Evolutionary conservation across 108 stramenopile species (phyloP), one percentile per base, ranked within the genome.

Genomic region (Conticribra weissflogii): DNA sequence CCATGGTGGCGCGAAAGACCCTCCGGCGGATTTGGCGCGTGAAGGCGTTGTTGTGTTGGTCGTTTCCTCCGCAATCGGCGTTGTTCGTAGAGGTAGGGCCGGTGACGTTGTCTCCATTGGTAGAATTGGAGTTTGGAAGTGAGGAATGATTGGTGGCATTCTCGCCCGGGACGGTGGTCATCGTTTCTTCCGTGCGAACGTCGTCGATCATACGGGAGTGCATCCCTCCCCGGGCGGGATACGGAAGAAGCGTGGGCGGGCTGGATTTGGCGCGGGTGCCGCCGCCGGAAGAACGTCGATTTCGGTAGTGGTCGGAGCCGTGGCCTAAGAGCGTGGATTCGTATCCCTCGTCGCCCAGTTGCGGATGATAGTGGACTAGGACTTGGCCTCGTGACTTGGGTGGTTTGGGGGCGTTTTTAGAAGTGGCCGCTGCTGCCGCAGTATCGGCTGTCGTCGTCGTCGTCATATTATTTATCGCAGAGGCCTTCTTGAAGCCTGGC

Each of bases 351-450:
- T 80, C 79, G 2, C 79, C 79, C 56, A 80, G 14, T 32, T 80
- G 79, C 16, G 79, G 79, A 64, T 80, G 79, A 64, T 80, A 80
- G 55, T 80, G 79, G 21, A 80, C 79, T 30, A 80, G n/a, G 0
- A 80, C 79, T 21, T 80, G 79, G 8, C 64, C 62, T 28, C 59
- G 23, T 9, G 52, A 41, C 15, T 22, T 5, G 18, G 33, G 3
- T 30, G 34, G 25, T 32, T 56, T 41, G 14, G 9, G 3, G 62
- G 18, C 9, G 24, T 0, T 25, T 19, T 15, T 3, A 24, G 21
- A 45, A 24, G 0, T 56, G 31, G 3, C 12, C 59, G 36, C 45
- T 19, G 60, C 24, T 22, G 1, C 45, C 9, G 4, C 31, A 30
- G 31, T 57, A 30, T 2, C 31, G 7, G 54, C 24, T 15, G 18